Evolutionary conservation across 441 rosid genomes (phyloP), one percentile per base, ranked within the genome.

Genomic region (Melastoma candidum): DNA sequence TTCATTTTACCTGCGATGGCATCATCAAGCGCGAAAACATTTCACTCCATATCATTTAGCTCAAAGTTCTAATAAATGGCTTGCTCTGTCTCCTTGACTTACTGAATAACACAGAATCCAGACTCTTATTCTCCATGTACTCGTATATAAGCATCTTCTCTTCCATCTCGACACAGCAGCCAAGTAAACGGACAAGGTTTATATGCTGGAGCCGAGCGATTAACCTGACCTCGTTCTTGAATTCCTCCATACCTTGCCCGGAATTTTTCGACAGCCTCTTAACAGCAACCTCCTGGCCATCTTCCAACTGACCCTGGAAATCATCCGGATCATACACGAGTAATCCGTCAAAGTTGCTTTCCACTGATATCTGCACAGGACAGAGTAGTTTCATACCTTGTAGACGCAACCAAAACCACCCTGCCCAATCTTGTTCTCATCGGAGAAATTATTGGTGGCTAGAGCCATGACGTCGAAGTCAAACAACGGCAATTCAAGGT

Each of bases 391-490:
- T 29, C 43, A 66, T 77, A 87, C 92, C 95, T 75, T 79, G 71
- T 87, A 85, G 46, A 90, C 96, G 9, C 59, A 44, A 10, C 97
- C 96, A 45, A 87, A 90, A 36, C 92, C 96, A 12, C 96, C 95
- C 61, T 79, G 80, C 26, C 95, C 95, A 3, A 87, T 71, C 63
- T 75, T 81, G 57, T 78, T 78, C 27, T 72, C 57, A 0, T 67
- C 69, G 4, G 82, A 58, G 44, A 87, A 87, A 67, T 79, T 71
- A 36, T 73, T 14, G 0, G 95, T 87, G 17, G 90, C 89, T 1
- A 47, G 63, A 32, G 67, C 74, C 27, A 90, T 57, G 27, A 74
- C 70, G 12, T 52, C 67, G 60, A 84, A 79, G 63, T 82, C 82
- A 58, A 82, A 71, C 56, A 79, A 50, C 2, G 92, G 95, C 46